Percentiles rank a stretch among this genome's conserved stretches.
Evolutionary conservation across 1,139 yeast genomes (phyloP).

Genomic region (Diutina ranongensis): DNA sequence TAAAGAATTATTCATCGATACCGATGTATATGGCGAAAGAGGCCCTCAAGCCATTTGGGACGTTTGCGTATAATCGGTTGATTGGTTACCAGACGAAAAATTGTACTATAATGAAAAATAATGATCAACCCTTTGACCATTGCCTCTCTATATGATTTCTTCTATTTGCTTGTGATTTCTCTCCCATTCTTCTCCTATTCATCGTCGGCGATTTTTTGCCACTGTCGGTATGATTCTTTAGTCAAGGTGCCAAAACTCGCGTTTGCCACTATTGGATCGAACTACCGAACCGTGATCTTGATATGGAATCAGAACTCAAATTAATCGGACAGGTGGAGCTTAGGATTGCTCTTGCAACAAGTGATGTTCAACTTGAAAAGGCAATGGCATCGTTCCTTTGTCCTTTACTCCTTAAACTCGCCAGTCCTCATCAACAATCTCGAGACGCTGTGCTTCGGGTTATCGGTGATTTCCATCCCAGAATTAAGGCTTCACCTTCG

Average conservation of each 20-base stretch:
- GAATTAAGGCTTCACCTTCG: constrained; percentile 46
- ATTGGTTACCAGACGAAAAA: background rate
- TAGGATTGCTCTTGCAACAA: constrained; percentile 65
- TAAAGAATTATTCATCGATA: constrained; percentile 59
- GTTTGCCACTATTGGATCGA: background rate
- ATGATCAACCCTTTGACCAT: constrained; percentile 39
- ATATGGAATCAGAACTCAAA: constrained; percentile 29
- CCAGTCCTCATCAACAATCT: constrained; percentile 61
- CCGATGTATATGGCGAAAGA: constrained; percentile 61
- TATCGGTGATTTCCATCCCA: constrained; percentile 54
- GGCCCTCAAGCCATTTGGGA: constrained; percentile 70
- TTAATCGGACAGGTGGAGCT: constrained; percentile 72
- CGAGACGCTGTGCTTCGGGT: constrained; percentile 57
- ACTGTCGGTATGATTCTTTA: background rate
- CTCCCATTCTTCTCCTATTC: background rate
- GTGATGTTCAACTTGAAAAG: constrained; percentile 52
- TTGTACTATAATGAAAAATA: background rate
- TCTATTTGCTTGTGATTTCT: too few species aligned
- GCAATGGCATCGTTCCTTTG: constrained; percentile 54
- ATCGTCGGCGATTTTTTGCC: background rate
- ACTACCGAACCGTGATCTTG: background rate
- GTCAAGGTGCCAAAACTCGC: background rate
- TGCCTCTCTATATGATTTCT: too few species aligned
- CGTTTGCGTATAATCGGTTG: constrained; percentile 17
- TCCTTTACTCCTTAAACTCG: constrained; percentile 69